Percentiles rank a stretch among this genome's conserved stretches.
Conservation (phyloP, 805 yeast species). For the Barnettozyma siamensis region DNA sequence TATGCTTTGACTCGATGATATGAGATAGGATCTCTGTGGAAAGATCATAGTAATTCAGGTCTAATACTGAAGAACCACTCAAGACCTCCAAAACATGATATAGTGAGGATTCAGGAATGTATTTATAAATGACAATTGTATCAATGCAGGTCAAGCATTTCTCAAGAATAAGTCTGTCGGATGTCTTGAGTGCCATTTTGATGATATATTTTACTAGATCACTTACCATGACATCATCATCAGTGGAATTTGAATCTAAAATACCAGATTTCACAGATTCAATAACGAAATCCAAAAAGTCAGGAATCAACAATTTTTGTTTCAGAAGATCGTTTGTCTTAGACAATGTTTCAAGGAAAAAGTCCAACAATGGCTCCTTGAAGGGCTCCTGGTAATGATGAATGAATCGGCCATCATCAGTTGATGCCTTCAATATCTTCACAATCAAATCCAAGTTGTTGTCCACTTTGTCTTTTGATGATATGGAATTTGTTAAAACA, state of each 20-base stretch:
- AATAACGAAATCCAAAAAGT: conserved; percentile 33
- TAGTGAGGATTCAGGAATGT: conserved; percentile 37
- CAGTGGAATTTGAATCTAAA: conserved; percentile 10
- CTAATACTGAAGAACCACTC: conserved; percentile 37
- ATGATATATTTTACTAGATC: conserved; percentile 31
- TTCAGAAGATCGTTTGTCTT: conserved; percentile 22
- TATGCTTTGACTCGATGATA: conserved; percentile 22
- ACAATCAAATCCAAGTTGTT: conserved; percentile 49
- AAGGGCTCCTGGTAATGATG: conserved; percentile 46
- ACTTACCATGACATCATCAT: conserved; percentile 29
- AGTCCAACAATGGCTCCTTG: conserved; percentile 32
- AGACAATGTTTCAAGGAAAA: conserved; percentile 31
- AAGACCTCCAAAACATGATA: conserved; percentile 36
- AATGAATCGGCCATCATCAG: conserved; percentile 48
- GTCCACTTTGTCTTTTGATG: conserved; percentile 30
- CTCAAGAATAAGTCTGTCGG: conserved; percentile 31
- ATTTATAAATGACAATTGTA: conserved; percentile 39
- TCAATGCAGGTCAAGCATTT: conserved; percentile 37
- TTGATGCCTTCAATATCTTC: conserved; percentile 38
- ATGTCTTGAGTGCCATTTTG: conserved; percentile 35
- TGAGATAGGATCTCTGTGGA: conserved; percentile 36
- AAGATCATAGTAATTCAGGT: conserved; percentile 29
- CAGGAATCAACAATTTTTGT: conserved; percentile 13
- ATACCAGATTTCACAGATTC: conserved; percentile 41
- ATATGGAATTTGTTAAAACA: conserved; percentile 39